Evolutionary conservation across 2,329 filamentous ascomycete species (phyloP).

Genomic region (Colletotrichum australisinense): DNA sequence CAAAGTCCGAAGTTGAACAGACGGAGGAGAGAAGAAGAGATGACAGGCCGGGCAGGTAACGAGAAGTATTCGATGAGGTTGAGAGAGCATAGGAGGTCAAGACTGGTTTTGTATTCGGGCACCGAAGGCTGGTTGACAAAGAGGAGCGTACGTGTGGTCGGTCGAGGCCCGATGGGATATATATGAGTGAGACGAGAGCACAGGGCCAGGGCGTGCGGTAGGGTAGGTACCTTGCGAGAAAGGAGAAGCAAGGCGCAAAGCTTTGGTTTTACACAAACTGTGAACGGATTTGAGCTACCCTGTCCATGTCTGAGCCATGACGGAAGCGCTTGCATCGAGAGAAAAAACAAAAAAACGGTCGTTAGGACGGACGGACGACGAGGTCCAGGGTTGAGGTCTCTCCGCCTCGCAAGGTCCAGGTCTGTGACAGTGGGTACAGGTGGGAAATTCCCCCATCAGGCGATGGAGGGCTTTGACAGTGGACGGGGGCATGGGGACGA

Average conservation of each 20-base stretch:
- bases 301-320: constrained; percentile 39
- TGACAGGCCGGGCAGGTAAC: constrained; percentile 17
- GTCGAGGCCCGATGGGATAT: constrained; percentile 33
- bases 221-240: constrained; percentile 23
- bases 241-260: constrained; percentile 32
- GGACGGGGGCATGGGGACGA: constrained; percentile 35
- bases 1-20: constrained; percentile 21
- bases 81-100: constrained; percentile 7
- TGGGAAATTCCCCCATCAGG: constrained; percentile 38
- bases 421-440: constrained; percentile 36
- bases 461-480: constrained; percentile 39
- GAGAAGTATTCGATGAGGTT: not conserved
- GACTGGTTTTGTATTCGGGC: constrained; percentile 17
- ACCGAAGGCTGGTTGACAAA: not conserved
- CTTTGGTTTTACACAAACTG: constrained; percentile 34
- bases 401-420: constrained; percentile 37
- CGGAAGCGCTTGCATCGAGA: constrained; percentile 37
- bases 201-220: constrained; percentile 30
- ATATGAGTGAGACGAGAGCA: constrained; percentile 33
- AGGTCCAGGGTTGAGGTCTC: constrained; percentile 37
- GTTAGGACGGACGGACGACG: constrained; percentile 34
- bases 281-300: constrained; percentile 35
- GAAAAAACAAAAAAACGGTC: constrained; percentile 33
- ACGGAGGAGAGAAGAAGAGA: constrained; percentile 26
- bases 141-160: not conserved